A percentile compares a stretch with the other conserved stretches of the same genome.
phyloP scores from a whole-genome alignment of 2,329 filamentous ascomycete genomes.

The Hypoxylon sp. region DNA sequence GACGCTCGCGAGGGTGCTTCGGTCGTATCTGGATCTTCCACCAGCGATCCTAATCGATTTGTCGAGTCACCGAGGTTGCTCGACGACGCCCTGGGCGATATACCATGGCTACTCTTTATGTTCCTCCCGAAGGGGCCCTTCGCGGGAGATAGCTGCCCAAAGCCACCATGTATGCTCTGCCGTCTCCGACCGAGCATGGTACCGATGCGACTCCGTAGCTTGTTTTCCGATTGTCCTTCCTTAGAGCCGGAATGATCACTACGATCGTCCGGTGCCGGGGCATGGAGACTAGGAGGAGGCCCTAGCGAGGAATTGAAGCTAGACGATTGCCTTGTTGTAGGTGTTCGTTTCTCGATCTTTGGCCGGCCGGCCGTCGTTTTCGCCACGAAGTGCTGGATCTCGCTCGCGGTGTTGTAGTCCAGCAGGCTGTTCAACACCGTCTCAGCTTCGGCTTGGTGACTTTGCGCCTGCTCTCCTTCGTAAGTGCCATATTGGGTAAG shows the following conservation, averaged over 20 bases:
- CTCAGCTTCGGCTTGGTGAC: constrained; percentile 80
- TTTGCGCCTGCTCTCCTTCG: constrained; percentile 88
- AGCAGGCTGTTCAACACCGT: constrained; percentile 85
- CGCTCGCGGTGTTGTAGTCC: constrained; percentile 87
- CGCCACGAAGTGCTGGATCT: constrained; percentile 81
- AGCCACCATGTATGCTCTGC: constrained; percentile 76
- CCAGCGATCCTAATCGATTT: constrained; percentile 69
- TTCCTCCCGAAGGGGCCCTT: constrained; percentile 74
- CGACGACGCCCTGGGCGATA: constrained; percentile 72
- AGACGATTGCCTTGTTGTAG: constrained; percentile 60
- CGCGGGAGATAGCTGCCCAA: constrained; percentile 69
- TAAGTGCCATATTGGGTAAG: constrained; percentile 95
- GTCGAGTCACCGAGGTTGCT: constrained; percentile 71
- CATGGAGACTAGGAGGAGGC: constrained; percentile 50
- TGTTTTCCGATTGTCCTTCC: constrained; percentile 66
- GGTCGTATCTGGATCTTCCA: constrained; percentile 67
- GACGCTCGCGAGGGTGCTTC: constrained; percentile 51
- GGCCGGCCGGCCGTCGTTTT: constrained; percentile 62
- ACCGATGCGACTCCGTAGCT: constrained; percentile 74
- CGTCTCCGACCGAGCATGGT: constrained; percentile 77
- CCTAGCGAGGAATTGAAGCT: constrained; percentile 54
- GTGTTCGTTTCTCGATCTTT: constrained; percentile 61
- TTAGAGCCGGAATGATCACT: constrained; percentile 64
- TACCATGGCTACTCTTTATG: constrained; percentile 74
- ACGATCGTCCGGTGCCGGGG: constrained; percentile 56